A percentile compares a stretch with the other conserved stretches of the same genome.
phyloP scores from a whole-genome alignment of 306 rosid genomes.

The Ormosia semicastrata region DNA sequence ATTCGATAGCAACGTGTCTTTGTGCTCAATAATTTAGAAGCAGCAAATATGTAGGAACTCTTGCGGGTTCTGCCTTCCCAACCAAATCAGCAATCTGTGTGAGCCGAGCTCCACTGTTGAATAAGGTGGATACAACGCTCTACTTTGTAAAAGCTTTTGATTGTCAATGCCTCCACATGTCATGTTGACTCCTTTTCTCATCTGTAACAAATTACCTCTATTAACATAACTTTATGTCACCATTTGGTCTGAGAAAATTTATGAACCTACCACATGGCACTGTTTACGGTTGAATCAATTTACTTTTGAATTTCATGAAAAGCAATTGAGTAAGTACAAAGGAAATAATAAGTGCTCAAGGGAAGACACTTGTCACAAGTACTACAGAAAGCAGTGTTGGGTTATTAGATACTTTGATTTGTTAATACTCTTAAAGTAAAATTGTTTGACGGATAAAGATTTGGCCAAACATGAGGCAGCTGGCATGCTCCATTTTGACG shows the following conservation, averaged over 20 bases:
- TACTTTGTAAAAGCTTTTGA: too few relatives aligned
- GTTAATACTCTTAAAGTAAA: conserved; percentile 15
- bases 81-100: too few relatives aligned
- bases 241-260: neutral
- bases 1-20: too few relatives aligned
- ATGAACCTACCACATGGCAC: neutral
- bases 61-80: too few relatives aligned
- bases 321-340: conserved; percentile 7
- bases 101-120: too few relatives aligned
- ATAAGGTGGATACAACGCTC: too few relatives aligned
- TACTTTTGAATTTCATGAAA: neutral
- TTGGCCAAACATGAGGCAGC: neutral
- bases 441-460: neutral
- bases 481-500: neutral
- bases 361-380: conserved; percentile 8
- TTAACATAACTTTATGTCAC: neutral
- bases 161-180: neutral
- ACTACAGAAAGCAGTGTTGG: neutral
- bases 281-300: neutral
- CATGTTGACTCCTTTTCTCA: neutral
- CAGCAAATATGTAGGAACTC: too few relatives aligned
- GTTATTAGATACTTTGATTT: conserved; percentile 17
- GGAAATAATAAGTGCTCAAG: conserved; percentile 24
- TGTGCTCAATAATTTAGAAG: too few relatives aligned
- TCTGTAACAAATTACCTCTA: neutral